phyloP scores from a whole-genome alignment of 108 stramenopile species.

The Cyclotella sp. region DNA sequence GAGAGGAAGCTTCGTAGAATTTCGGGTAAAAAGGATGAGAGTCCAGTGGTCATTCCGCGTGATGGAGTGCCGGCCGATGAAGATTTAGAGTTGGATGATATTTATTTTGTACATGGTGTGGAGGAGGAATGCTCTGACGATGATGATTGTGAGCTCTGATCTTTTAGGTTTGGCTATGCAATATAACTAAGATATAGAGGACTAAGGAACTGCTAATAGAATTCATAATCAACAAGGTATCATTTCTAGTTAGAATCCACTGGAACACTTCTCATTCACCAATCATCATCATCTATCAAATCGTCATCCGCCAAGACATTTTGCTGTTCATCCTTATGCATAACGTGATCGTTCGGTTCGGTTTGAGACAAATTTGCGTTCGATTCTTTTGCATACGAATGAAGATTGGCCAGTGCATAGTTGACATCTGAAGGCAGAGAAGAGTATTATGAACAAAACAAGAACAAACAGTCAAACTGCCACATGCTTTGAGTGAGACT shows the following conservation, averaged over 20 bases:
- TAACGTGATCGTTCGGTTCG: neutral
- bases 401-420: conserved; percentile 57
- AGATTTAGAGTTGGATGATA: conserved; percentile 49
- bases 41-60: conserved; percentile 28
- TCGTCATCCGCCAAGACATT: conserved; percentile 45
- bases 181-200: no score
- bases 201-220: no score
- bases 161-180: no score
- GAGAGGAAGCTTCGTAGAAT: conserved; percentile 26
- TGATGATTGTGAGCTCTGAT: neutral
- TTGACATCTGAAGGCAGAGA: conserved; percentile 69
- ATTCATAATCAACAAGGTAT: no score
- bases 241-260: neutral
- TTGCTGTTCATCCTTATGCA: conserved; percentile 4
- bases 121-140: neutral
- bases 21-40: conserved; percentile 6
- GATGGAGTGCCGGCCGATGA: conserved; percentile 42
- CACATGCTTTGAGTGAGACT: conserved; percentile 17
- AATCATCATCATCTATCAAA: conserved; percentile 44
- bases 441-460: no score
- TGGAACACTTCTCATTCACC: conserved; percentile 4
- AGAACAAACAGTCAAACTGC: no score
- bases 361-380: conserved; percentile 10
- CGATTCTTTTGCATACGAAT: conserved; percentile 56
- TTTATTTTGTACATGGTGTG: conserved; percentile 19